A percentile compares a stretch with the other conserved stretches of the same genome.
These are phyloP conservation scores for Phytomonas sp. DNA, from an alignment of 208 protist species.

Conservation along the genomic window DNA sequence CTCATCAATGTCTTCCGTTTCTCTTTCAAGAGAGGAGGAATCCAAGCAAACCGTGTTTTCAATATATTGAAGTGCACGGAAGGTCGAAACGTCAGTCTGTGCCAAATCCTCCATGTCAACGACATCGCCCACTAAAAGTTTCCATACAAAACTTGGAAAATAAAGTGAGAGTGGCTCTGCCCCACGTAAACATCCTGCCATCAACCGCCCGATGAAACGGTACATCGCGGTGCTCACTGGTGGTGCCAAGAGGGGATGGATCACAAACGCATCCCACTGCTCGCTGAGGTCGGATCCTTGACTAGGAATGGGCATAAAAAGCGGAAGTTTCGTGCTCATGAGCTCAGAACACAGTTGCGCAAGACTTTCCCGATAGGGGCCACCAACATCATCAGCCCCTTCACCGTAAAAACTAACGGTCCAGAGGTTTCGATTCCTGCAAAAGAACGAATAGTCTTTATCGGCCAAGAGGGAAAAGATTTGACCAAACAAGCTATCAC, in stretches of 20 bases:
- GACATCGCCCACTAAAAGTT: slow-evolving; percentile 69
- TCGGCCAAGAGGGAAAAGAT: slow-evolving; percentile 61
- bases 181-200: slow-evolving; percentile 92
- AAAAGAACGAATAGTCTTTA: slow-evolving; percentile 54
- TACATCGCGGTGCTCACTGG: slow-evolving; percentile 66
- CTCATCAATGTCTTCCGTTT: slow-evolving; percentile 9
- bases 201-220: slow-evolving; percentile 88
- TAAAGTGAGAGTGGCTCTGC: slow-evolving; percentile 88
- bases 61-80: slow-evolving; percentile 61
- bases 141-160: slow-evolving; percentile 88
- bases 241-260: slow-evolving; percentile 38
- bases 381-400: slow-evolving; percentile 90
- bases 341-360: slow-evolving; percentile 87
- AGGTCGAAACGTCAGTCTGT: slow-evolving; percentile 36
- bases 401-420: slow-evolving; percentile 81
- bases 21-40: background rate
- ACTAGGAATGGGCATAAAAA: slow-evolving; percentile 89
- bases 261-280: slow-evolving; percentile 73
- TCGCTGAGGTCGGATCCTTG: slow-evolving; percentile 53
- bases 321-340: slow-evolving; percentile 60
- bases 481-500: slow-evolving; percentile 83
- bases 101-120: slow-evolving; percentile 45
- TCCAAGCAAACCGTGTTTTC: background rate
- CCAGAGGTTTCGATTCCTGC: slow-evolving; percentile 80
- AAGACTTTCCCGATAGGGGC: slow-evolving; percentile 88